A percentile compares a stretch with the other conserved stretches of the same genome.
Evolutionary conservation across 768 basidiomycete genomes (phyloP).

Genomic region (Amanita polypyramis): DNA sequence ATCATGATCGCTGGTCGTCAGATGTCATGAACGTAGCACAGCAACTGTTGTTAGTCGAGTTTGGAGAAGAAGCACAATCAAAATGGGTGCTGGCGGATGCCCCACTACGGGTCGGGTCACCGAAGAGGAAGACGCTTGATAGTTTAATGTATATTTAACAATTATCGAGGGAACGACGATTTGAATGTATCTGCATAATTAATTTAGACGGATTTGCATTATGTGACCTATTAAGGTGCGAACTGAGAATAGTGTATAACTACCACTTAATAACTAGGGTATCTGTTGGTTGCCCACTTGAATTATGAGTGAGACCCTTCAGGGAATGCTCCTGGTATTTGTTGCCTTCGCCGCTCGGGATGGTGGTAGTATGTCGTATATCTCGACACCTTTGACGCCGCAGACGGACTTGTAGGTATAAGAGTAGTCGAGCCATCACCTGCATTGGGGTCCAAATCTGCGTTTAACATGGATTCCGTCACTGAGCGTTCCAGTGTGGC

Average conservation of each 20-base stretch:
- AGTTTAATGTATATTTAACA: constrained; percentile 41
- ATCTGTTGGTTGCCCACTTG: background rate
- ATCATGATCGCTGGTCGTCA: constrained; percentile 25
- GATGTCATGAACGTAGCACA: constrained; percentile 24
- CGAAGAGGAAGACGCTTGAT: constrained; percentile 27
- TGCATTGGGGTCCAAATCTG: constrained; percentile 9
- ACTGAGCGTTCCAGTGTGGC: constrained; percentile 17
- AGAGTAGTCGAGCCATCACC: constrained; percentile 2
- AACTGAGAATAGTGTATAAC: background rate
- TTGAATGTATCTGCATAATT: background rate
- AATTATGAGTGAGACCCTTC: constrained; percentile 8
- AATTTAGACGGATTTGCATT: background rate
- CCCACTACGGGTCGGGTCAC: background rate
- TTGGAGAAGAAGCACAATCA: constrained; percentile 19
- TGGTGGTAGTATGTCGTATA: constrained; percentile 83
- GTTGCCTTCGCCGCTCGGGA: constrained; percentile 56
- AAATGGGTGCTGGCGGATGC: constrained; percentile 9
- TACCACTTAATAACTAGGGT: background rate
- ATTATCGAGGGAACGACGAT: background rate
- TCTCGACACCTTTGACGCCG: constrained; percentile 38
- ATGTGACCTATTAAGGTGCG: background rate
- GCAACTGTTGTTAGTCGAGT: constrained; percentile 21
- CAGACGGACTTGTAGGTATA: constrained; percentile 14
- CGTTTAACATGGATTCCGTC: constrained; percentile 19
- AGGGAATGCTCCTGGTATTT: constrained; percentile 55